Evolutionary conservation across 1,284 basidiomycete species (phyloP), one percentile per base, ranked within the genome.

Genomic region (Ustilago tritici): DNA sequence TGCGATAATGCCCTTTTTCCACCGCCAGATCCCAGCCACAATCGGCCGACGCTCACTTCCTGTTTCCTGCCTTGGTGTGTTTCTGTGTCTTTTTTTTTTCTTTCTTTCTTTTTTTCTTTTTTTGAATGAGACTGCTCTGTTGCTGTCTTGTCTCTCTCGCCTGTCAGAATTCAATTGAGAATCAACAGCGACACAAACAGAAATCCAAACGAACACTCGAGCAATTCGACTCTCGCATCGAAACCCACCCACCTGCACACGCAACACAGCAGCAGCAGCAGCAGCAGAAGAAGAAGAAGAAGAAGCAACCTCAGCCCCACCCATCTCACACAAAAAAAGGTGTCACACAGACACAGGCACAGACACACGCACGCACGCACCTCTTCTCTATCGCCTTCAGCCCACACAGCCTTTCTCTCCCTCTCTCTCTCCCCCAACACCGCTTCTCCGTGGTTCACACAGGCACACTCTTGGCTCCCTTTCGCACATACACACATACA

Each of bases 1-100:
- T 3, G 3, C 3, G 23, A 28, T 28, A 28, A 28, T 12, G 3
- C 38, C 55, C 55, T 41, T 56, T 36, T 56, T 43, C 55, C 55
- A 56, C 55, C 55, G 55, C 38, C 55, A 56, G 43, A 40, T 23
- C 36, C 10, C 55, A 56, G 55, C 55, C 38, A 40, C 55, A 41
- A 11, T 56, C 38, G 55, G 55, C 55, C 36, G 55, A 56, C 38
- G 38, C 55, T 54, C 32, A 17, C 10, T 53, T 34, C 52, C 34
- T 28, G 1, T 35, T 17, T 53, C 19, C 31, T 53, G 31, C 34
- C 17, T 19, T 53, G 23, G 52, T 53, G 52, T 35, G 34, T 49
- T 10, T 49, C 19, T 49, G 34, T 32, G 4, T 35, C 7, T 7
- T 41, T 41, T 23, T 46, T 23, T n/a, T 32, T 32, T 23, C 1